phyloP scores from a whole-genome alignment of 1,284 basidiomycete species.

The Sporisorium graminicola region DNA sequence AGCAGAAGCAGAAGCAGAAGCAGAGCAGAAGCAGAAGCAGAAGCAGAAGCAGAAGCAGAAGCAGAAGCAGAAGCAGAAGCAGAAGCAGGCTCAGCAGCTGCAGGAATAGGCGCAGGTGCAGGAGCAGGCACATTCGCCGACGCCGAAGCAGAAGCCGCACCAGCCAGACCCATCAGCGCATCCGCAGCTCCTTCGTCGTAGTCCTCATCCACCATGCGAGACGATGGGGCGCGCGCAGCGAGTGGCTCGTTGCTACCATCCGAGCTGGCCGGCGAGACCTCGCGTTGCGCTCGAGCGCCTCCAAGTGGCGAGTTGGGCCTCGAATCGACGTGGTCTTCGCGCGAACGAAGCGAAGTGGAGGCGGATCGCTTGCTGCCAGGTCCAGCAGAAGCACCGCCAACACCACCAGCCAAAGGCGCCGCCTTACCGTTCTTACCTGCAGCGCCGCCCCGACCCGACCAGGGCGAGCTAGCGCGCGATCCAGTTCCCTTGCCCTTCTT shows the following conservation, averaged over 20 bases:
- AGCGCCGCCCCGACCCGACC: conserved; percentile 32
- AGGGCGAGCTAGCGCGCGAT: conserved; percentile 51
- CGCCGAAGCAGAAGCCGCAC: conserved; percentile 57
- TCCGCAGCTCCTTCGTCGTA: conserved; percentile 68
- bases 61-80: no score
- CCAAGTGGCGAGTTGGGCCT: conserved; percentile 30
- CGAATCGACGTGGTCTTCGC: conserved; percentile 28
- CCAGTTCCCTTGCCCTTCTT: conserved; percentile 43
- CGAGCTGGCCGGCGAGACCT: conserved; percentile 49
- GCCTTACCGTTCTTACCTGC: conserved; percentile 33
- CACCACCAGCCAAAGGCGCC: background rate
- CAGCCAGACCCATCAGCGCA: conserved; percentile 68
- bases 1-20: conserved; percentile 9
- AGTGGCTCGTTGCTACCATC: conserved; percentile 58
- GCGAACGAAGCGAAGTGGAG: conserved; percentile 26
- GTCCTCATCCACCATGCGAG: conserved; percentile 63
- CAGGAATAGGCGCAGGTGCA: conserved; percentile 17
- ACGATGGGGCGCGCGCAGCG: conserved; percentile 41
- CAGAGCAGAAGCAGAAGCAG: conserved; percentile 17
- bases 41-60: conserved; percentile 66
- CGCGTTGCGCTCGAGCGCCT: conserved; percentile 29
- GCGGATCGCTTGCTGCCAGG: conserved; percentile 26
- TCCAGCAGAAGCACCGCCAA: background rate
- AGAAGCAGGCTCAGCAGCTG: conserved; percentile 1
- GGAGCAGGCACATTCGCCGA: background rate